Conservation (phyloP, 805 yeast genomes). For the Cyberlindnera saturnus region DNA sequence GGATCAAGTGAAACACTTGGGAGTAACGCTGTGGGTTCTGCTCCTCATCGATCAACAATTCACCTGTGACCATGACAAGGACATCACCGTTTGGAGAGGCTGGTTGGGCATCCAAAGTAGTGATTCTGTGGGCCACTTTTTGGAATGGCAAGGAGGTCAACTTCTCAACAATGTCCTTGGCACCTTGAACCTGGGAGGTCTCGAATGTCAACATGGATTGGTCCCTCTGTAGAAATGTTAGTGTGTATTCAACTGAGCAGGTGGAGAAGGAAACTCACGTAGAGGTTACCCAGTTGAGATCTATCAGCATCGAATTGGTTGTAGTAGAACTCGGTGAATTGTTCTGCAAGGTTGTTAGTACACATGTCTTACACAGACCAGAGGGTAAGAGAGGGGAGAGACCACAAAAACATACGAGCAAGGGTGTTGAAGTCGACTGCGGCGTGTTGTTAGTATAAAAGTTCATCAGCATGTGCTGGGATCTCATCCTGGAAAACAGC, state of each 20-base stretch:
- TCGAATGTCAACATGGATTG: conserved; percentile 98
- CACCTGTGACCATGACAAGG: conserved; percentile 96
- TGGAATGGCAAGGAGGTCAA: conserved; percentile 83
- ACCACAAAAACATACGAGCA: conserved; percentile 28
- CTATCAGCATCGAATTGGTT: conserved; percentile 92
- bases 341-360: conserved; percentile 34
- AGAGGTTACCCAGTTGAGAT: conserved; percentile 83
- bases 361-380: background rate
- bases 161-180: conserved; percentile 88
- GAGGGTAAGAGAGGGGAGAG: background rate
- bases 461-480: too few relatives aligned
- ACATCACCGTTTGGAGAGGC: conserved; percentile 91
- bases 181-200: conserved; percentile 90
- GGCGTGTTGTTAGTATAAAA: conserved; percentile 12
- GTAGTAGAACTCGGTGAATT: conserved; percentile 92
- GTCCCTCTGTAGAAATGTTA: conserved; percentile 49
- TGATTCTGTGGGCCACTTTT: conserved; percentile 88
- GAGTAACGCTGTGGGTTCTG: conserved; percentile 94
- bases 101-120: conserved; percentile 97
- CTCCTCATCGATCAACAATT: conserved; percentile 85
- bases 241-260: background rate
- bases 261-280: conserved; percentile 37
- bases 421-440: conserved; percentile 39
- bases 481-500: too few relatives aligned
- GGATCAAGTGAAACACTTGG: conserved; percentile 94